Evolutionary conservation across 371 early-diverging fungal species (phyloP).

Genomic region (Nosema muscidifuracis): DNA sequence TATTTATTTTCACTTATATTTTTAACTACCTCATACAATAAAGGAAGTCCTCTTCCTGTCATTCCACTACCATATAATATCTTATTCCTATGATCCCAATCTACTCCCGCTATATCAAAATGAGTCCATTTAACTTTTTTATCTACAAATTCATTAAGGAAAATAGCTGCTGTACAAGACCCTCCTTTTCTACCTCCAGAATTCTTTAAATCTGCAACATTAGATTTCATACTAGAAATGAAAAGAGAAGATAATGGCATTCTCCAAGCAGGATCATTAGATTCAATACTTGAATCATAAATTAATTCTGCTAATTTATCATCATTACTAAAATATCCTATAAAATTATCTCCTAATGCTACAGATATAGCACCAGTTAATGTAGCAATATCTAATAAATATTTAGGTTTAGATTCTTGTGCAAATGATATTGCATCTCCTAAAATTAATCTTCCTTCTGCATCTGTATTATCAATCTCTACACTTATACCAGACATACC

Average conservation of each 20-base stretch:
- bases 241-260: slow-evolving; percentile 80
- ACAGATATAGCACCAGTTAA: slow-evolving; percentile 80
- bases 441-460: slow-evolving; percentile 64
- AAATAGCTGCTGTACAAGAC: slow-evolving; percentile 80
- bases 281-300: slow-evolving; percentile 66
- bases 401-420: slow-evolving; percentile 66
- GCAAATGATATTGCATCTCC: slow-evolving; percentile 74
- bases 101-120: slow-evolving; percentile 64
- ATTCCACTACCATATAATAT: slow-evolving; percentile 56
- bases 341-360: slow-evolving; percentile 76
- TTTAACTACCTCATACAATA: slow-evolving; percentile 41
- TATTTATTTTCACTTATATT: slow-evolving; percentile 11
- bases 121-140: slow-evolving; percentile 62
- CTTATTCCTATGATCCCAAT: slow-evolving; percentile 34
- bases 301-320: slow-evolving; percentile 70
- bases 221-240: slow-evolving; percentile 69
- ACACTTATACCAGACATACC: slow-evolving; percentile 73
- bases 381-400: slow-evolving; percentile 68
- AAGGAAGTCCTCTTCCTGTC: slow-evolving; percentile 54
- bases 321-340: slow-evolving; percentile 77
- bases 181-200: slow-evolving; percentile 70
- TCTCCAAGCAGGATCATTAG: slow-evolving; percentile 80
- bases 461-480: slow-evolving; percentile 74
- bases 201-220: slow-evolving; percentile 69
- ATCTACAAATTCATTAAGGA: slow-evolving; percentile 77